Conservation (phyloP, 2,329 filamentous ascomycete species). For the Aureobasidium sp. region DNA sequence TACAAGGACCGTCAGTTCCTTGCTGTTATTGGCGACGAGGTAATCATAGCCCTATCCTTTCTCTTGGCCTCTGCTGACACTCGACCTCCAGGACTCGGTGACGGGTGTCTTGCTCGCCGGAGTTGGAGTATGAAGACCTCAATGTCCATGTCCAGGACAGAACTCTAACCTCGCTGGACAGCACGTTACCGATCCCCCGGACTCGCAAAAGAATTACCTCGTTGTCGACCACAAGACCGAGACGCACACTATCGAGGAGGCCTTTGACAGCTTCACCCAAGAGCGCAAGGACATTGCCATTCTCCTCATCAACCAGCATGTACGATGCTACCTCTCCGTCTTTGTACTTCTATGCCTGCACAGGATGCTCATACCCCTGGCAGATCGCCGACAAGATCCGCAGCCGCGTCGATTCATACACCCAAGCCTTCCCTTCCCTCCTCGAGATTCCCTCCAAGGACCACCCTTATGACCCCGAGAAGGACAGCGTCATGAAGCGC, state of each 20-base stretch:
- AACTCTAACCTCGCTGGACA: slow-evolving; percentile 30
- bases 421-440: slow-evolving; percentile 88
- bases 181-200: slow-evolving; percentile 85
- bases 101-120: slow-evolving; percentile 92
- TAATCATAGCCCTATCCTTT: slow-evolving; percentile 18
- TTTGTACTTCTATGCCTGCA: not conserved
- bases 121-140: slow-evolving; percentile 62
- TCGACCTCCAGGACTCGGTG: slow-evolving; percentile 69
- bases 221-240: slow-evolving; percentile 94
- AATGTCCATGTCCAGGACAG: too few species aligned
- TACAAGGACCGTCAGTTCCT: slow-evolving; percentile 86
- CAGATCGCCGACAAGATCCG: slow-evolving; percentile 93
- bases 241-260: slow-evolving; percentile 73
- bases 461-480: slow-evolving; percentile 97
- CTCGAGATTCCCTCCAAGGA: slow-evolving; percentile 98
- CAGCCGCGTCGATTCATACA: slow-evolving; percentile 81
- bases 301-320: slow-evolving; percentile 94
- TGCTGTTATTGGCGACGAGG: slow-evolving; percentile 96
- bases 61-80: slow-evolving; percentile 15
- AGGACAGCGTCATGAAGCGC: slow-evolving; percentile 90
- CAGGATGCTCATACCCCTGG: not conserved
- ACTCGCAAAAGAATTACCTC: slow-evolving; percentile 94
- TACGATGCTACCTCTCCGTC: slow-evolving; percentile 37
- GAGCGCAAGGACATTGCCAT: slow-evolving; percentile 96
- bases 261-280: slow-evolving; percentile 81